phyloP scores from a whole-genome alignment of 352 stramenopile genomes.

The Phytophthora chlamydospora region DNA sequence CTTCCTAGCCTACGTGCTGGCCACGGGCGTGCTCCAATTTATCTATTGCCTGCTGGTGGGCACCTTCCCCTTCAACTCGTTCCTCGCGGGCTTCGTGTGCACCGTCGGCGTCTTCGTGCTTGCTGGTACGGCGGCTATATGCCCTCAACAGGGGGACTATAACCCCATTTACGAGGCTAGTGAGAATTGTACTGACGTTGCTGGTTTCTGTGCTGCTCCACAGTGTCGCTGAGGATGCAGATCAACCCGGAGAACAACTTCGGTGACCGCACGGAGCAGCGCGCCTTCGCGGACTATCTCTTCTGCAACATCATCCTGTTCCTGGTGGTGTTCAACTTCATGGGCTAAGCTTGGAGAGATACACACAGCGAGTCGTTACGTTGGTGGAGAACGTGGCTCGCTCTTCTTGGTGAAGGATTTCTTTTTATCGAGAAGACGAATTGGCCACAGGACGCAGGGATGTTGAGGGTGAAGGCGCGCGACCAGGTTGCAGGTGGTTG shows the following conservation, averaged over 20 bases:
- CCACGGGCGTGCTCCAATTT: conserved; percentile 91
- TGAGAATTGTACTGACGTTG: conserved; percentile 8
- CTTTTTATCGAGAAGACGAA: no score
- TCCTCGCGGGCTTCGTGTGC: conserved; percentile 91
- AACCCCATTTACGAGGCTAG: neutral
- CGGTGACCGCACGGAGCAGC: conserved; percentile 81
- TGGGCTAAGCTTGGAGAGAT: conserved; percentile 66
- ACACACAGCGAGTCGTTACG: no score
- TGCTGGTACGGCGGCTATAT: conserved; percentile 51
- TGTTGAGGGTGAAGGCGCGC: no score
- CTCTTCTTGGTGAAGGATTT: neutral
- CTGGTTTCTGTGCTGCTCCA: neutral
- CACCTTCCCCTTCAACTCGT: conserved; percentile 94
- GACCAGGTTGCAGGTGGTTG: no score
- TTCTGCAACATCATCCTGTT: conserved; percentile 94
- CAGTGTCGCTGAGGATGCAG: conserved; percentile 91
- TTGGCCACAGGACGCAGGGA: no score
- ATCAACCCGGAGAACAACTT: conserved; percentile 89
- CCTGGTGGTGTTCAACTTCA: conserved; percentile 94
- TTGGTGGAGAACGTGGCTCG: neutral
- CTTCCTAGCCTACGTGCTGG: conserved; percentile 90
- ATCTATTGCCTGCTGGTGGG: conserved; percentile 91
- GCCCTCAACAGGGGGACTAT: neutral
- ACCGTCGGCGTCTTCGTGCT: conserved; percentile 91
- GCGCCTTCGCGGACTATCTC: conserved; percentile 91